Evolutionary conservation across 257 asterid genomes (phyloP).

Genomic region (Striga asiatica): DNA sequence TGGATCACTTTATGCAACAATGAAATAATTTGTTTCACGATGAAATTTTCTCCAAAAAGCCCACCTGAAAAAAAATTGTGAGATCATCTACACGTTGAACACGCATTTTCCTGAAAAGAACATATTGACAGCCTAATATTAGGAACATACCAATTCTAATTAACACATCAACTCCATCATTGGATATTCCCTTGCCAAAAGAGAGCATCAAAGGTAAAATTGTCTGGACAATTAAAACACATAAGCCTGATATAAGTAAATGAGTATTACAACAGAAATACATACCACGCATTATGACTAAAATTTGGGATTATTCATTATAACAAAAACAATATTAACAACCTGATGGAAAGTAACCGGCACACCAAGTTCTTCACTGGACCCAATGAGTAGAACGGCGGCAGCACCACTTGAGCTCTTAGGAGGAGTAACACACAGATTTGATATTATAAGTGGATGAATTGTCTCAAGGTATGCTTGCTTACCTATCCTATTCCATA

Average conservation of each 20-base stretch:
- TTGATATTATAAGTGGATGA: conserved; percentile 81
- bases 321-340: conserved; percentile 7
- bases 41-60: conserved; percentile 66
- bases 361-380: conserved; percentile 93
- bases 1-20: conserved; percentile 42
- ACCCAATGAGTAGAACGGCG: conserved; percentile 81
- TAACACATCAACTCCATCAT: conserved; percentile 75
- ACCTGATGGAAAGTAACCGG: conserved; percentile 97
- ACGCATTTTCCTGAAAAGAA: conserved; percentile 9
- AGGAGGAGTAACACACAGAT: conserved; percentile 55
- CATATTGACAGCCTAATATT: conserved; percentile 12
- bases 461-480: conserved; percentile 68
- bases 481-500: conserved; percentile 75
- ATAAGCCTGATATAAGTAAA: conserved; percentile 9
- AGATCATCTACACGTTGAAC: conserved; percentile 12
- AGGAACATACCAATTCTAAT: conserved; percentile 70
- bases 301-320: conserved; percentile 6
- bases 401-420: conserved; percentile 79
- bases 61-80: conserved; percentile 49
- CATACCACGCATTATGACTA: not conserved
- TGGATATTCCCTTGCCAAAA: conserved; percentile 91
- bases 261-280: not conserved
- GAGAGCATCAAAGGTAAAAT: conserved; percentile 73
- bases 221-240: conserved; percentile 45
- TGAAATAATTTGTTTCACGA: conserved; percentile 73